Evolutionary conservation across 345 rosid genomes (phyloP).

Genomic region (Rhizophora apiculata): DNA sequence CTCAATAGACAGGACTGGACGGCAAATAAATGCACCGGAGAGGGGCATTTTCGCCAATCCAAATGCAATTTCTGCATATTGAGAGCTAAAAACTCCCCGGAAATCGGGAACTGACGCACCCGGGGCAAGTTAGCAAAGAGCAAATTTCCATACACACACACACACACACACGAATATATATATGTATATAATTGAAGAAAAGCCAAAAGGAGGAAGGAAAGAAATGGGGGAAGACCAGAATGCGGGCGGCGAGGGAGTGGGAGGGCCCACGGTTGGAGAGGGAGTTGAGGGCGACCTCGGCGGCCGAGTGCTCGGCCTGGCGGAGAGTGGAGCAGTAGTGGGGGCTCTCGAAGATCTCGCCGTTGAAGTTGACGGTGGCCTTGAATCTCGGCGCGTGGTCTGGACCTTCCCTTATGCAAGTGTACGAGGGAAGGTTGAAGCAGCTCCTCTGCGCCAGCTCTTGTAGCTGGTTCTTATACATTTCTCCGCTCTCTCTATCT

Average conservation of each 20-base stretch:
- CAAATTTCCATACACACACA: neutral
- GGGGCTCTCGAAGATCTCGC: conserved; percentile 95
- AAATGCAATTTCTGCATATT: too few relatives aligned
- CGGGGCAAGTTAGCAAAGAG: conserved; percentile 4
- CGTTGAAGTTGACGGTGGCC: conserved; percentile 94
- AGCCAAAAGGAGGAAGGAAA: neutral
- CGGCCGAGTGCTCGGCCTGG: conserved; percentile 99
- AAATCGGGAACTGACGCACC: neutral
- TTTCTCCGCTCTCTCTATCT: conserved; percentile 30
- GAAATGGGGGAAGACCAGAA: conserved; percentile 48
- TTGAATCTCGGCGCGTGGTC: conserved; percentile 99
- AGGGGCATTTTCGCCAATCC: conserved; percentile 5
- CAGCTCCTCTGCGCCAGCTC: conserved; percentile 99
- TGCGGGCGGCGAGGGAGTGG: conserved; percentile 95
- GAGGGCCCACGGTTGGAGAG: conserved; percentile 97
- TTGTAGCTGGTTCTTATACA: conserved; percentile 99
- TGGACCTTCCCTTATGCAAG: conserved; percentile 95
- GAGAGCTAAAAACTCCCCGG: too few relatives aligned
- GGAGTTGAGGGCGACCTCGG: conserved; percentile 92
- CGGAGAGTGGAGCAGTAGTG: conserved; percentile 97
- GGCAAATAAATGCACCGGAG: too few relatives aligned
- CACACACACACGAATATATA: neutral
- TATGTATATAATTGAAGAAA: neutral
- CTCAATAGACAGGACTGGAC: too few relatives aligned
- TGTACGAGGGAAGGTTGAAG: conserved; percentile 87